Conservation (phyloP, 352 stramenopile species). For the Phytophthora syringae region DNA sequence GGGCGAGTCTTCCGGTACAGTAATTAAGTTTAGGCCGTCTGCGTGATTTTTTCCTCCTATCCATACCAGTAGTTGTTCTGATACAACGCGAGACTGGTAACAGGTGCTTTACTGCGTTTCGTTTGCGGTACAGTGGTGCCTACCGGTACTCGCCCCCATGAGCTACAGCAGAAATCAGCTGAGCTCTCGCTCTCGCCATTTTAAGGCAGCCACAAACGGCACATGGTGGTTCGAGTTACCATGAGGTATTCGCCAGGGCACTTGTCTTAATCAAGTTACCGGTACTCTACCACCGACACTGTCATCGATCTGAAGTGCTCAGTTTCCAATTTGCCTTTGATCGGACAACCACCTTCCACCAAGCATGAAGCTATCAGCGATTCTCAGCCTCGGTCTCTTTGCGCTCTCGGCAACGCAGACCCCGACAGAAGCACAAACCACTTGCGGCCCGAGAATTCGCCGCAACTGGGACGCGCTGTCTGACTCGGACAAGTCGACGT, state of each 20-base stretch:
- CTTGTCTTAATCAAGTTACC: background rate
- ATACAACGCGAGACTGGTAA: no score
- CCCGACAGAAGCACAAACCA: conserved; percentile 10
- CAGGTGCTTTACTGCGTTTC: no score
- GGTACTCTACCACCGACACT: background rate
- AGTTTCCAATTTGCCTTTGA: conserved; percentile 27
- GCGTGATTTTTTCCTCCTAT: no score
- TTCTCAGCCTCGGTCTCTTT: conserved; percentile 24
- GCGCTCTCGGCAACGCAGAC: background rate
- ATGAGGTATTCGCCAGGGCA: background rate
- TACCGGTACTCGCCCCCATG: no score
- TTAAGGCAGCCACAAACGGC: conserved; percentile 14
- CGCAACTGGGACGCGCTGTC: conserved; percentile 44
- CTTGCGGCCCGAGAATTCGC: conserved; percentile 37
- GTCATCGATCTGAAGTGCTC: background rate
- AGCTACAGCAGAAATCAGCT: conserved; percentile 19
- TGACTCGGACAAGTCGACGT: conserved; percentile 38
- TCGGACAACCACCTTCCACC: conserved; percentile 1
- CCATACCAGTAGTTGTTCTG: no score
- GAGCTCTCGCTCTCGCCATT: conserved; percentile 11
- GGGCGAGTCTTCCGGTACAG: no score
- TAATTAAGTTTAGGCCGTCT: no score
- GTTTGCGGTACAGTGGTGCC: no score
- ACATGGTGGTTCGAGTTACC: background rate
- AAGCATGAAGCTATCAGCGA: conserved; percentile 13